Conservation (phyloP, 257 asterid species). For the Nicotiana attenuata region DNA sequence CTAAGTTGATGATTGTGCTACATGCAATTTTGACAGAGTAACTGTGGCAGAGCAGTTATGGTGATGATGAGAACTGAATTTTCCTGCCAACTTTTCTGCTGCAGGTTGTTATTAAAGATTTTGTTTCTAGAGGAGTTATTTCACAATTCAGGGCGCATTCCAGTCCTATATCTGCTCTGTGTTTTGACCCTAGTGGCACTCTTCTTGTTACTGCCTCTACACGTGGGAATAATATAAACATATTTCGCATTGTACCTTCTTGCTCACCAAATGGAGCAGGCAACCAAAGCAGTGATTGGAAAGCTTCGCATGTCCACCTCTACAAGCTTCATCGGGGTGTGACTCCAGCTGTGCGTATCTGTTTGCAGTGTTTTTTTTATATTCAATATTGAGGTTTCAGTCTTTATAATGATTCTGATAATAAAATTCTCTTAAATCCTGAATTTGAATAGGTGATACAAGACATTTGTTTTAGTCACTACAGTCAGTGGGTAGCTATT, state of each 20-base stretch:
- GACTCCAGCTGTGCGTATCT: slow-evolving; percentile 44
- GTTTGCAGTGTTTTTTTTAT: neutral
- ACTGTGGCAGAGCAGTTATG: neutral
- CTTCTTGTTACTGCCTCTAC: slow-evolving; percentile 48
- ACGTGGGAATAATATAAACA: slow-evolving; percentile 45
- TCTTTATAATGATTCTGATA: neutral
- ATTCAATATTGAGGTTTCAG: neutral
- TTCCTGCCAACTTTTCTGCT: slow-evolving; percentile 2
- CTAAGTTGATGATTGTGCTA: neutral
- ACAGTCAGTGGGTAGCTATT: slow-evolving; percentile 47
- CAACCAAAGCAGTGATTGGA: slow-evolving; percentile 29
- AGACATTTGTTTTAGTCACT: slow-evolving; percentile 45
- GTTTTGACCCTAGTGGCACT: slow-evolving; percentile 52
- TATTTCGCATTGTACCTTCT: slow-evolving; percentile 39
- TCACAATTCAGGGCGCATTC: slow-evolving; percentile 48
- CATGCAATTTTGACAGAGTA: neutral
- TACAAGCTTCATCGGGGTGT: slow-evolving; percentile 50
- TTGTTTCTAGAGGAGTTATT: slow-evolving; percentile 31
- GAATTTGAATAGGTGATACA: slow-evolving; percentile 38
- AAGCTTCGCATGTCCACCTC: slow-evolving; percentile 40
- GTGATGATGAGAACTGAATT: neutral
- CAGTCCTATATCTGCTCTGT: slow-evolving; percentile 41
- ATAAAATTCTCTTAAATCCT: neutral
- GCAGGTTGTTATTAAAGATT: slow-evolving; percentile 45
- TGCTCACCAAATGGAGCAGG: slow-evolving; percentile 31